Evolutionary conservation across 306 rosid species (phyloP).

Genomic region (Malus sieversii): DNA sequence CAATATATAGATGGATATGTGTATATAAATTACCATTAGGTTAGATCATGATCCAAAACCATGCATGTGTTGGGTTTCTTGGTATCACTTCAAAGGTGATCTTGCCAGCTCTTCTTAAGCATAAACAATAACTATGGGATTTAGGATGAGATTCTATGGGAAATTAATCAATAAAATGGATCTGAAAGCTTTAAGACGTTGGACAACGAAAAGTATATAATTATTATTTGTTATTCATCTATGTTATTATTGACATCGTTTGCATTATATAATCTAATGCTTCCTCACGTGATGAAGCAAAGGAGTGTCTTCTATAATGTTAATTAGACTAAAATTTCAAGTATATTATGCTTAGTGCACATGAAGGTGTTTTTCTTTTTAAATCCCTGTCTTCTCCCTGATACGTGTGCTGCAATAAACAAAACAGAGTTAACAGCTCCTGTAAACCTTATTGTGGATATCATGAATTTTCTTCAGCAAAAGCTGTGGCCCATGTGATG

Average conservation of each 20-base stretch:
- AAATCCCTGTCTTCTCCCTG: conserved; percentile 14
- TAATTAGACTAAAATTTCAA: conserved; percentile 20
- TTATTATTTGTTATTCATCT: not conserved
- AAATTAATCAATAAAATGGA: not conserved
- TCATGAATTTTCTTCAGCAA: conserved; percentile 24
- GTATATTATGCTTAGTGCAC: conserved; percentile 20
- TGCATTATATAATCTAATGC: not conserved
- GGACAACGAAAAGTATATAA: not conserved
- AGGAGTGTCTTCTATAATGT: conserved; percentile 24
- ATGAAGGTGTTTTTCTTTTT: conserved; percentile 27
- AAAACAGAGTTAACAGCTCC: conserved; percentile 5
- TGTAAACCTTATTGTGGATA: conserved; percentile 36
- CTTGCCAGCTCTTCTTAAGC: conserved; percentile 9
- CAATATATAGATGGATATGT: not conserved
- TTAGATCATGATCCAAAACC: conserved; percentile 33
- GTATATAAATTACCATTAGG: conserved; percentile 13
- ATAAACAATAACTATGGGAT: not conserved
- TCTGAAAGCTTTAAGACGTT: not conserved
- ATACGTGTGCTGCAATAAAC: conserved; percentile 28
- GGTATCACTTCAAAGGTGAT: conserved; percentile 15
- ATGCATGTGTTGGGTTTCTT: conserved; percentile 45
- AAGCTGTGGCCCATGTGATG: conserved; percentile 16
- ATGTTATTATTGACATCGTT: not conserved
- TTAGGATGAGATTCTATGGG: conserved; percentile 2
- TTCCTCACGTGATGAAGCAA: conserved; percentile 3